Evolutionary conservation across 164 flowering plant genomes (phyloP).

Genomic region (Piper betle): DNA sequence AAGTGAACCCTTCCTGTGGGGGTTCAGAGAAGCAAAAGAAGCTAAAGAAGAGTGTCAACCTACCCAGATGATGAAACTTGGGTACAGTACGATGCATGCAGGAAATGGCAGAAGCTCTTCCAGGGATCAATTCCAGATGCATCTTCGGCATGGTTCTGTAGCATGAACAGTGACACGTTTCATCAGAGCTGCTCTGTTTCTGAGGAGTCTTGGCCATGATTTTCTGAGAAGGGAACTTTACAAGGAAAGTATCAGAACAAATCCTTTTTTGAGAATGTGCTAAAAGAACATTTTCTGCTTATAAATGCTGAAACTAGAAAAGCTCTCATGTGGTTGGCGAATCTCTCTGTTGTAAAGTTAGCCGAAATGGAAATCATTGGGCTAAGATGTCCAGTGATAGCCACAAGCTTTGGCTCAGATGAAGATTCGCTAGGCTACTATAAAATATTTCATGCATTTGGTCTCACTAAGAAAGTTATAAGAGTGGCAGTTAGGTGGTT

Average conservation of each 20-base stretch:
- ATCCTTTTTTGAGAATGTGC: conserved; percentile 63
- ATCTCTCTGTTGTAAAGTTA: conserved; percentile 47
- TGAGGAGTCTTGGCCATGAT: conserved; percentile 77
- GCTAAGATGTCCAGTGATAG: conserved; percentile 41
- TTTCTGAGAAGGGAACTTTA: conserved; percentile 44
- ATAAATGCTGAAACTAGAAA: conserved; percentile 46
- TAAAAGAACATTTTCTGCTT: conserved; percentile 48
- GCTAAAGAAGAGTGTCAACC: conserved; percentile 11
- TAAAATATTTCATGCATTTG: conserved; percentile 79
- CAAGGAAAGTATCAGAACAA: conserved; percentile 59
- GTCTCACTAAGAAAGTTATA: conserved; percentile 41
- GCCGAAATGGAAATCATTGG: conserved; percentile 74
- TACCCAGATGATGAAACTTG: conserved; percentile 52
- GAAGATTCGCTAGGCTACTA: conserved; percentile 30
- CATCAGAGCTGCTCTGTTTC: conserved; percentile 58
- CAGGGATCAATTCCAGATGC: conserved; percentile 26
- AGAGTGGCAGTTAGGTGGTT: conserved; percentile 55
- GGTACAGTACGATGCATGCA: conserved; percentile 91
- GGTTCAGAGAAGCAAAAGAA: conserved; percentile 10
- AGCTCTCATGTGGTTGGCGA: conserved; percentile 73
- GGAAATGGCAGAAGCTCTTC: conserved; percentile 70
- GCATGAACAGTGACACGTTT: conserved; percentile 61
- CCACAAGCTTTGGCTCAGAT: conserved; percentile 15
- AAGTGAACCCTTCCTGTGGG: conserved; percentile 9
- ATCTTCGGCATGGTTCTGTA: conserved; percentile 79